These are phyloP conservation scores for Akanthomyces uredinophilus DNA, from an alignment of 2,329 filamentous ascomycete genomes.

Conservation along the genomic window DNA sequence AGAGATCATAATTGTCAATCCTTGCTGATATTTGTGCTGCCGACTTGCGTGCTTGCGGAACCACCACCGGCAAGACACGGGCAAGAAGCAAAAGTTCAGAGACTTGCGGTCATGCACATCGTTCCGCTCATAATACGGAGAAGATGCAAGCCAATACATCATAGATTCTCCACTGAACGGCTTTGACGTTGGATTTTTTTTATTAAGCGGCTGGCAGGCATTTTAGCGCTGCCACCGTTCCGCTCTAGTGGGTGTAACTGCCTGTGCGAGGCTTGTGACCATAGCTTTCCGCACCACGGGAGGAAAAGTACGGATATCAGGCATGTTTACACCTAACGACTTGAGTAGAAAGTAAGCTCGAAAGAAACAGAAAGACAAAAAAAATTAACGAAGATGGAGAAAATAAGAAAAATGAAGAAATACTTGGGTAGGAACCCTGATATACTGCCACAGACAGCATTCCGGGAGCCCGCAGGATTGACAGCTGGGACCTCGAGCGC, in stretches of 20 bases:
- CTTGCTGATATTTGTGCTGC: neutral
- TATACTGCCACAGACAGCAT: neutral
- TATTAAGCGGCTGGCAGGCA: neutral
- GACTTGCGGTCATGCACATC: neutral
- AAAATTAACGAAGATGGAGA: too few relatives aligned
- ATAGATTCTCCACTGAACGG: neutral
- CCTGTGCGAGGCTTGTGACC: too few relatives aligned
- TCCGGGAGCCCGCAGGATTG: neutral
- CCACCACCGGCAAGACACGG: neutral
- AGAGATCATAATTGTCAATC: neutral
- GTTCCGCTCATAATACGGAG: neutral
- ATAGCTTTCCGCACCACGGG: too few relatives aligned
- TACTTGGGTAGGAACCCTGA: too few relatives aligned
- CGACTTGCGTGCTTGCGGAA: neutral
- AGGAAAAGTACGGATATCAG: too few relatives aligned
- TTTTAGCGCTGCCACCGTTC: neutral
- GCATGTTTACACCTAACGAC: too few relatives aligned
- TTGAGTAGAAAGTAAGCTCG: too few relatives aligned
- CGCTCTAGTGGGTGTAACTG: too few relatives aligned
- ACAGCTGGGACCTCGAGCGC: neutral
- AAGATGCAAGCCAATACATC: constrained; percentile 2
- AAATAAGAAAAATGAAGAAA: too few relatives aligned
- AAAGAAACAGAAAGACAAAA: too few relatives aligned
- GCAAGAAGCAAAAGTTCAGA: neutral
- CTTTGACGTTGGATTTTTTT: neutral